Evolutionary conservation across 768 basidiomycete species (phyloP).

Genomic region (Peribolospora baueri): DNA sequence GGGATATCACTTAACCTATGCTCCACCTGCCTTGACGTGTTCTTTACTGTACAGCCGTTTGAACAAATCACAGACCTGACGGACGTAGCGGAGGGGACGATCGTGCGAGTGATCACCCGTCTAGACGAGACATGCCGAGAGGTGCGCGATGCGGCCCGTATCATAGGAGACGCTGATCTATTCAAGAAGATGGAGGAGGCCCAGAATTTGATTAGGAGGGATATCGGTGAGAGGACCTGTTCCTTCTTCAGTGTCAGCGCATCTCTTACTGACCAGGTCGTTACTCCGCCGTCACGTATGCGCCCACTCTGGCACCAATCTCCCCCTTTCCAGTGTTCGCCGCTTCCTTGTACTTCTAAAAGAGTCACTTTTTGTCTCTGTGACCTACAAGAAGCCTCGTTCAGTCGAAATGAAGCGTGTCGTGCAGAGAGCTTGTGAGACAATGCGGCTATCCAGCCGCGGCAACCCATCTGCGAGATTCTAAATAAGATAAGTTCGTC

Average conservation of each 20-base stretch:
- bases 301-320: no score
- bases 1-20: background rate
- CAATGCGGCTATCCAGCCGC: no score
- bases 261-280: no score
- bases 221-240: conserved; percentile 25
- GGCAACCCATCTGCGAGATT: no score
- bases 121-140: conserved; percentile 93
- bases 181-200: conserved; percentile 98
- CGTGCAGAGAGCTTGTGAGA: no score
- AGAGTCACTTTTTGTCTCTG: no score
- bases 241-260: background rate
- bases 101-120: conserved; percentile 84
- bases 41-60: conserved; percentile 42
- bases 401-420: no score
- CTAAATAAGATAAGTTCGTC: no score
- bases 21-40: background rate
- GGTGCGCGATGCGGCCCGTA: conserved; percentile 84
- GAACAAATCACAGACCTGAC: conserved; percentile 78
- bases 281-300: no score
- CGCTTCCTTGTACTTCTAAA: no score
- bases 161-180: conserved; percentile 82
- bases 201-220: conserved; percentile 77
- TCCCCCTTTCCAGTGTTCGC: no score
- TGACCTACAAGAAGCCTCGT: no score
- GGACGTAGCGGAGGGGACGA: conserved; percentile 87